Evolutionary conservation across 805 yeast genomes (phyloP).

Genomic region (Alloascoidea hylecoeti): DNA sequence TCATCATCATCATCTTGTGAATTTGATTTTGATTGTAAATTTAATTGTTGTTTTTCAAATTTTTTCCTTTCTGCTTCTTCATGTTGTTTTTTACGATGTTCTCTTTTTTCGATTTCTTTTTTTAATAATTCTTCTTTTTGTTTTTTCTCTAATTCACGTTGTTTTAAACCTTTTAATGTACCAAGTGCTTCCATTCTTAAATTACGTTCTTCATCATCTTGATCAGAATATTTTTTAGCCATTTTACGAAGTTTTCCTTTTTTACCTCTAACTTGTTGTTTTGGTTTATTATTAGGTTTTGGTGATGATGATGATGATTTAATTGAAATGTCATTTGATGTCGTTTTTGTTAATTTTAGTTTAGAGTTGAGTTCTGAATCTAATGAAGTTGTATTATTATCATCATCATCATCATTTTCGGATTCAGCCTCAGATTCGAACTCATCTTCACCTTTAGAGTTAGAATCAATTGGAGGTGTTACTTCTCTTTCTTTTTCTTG

Average conservation of each 20-base stretch:
- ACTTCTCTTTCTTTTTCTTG: not conserved
- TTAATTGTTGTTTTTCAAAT: constrained; percentile 25
- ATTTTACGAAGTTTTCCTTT: constrained; percentile 75
- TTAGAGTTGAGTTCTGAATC: constrained; percentile 8
- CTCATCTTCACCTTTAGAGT: constrained; percentile 4
- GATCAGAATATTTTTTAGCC: constrained; percentile 72
- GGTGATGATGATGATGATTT: not conserved
- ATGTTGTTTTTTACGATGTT: constrained; percentile 20
- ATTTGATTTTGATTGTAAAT: constrained; percentile 25
- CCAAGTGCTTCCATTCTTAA: constrained; percentile 75
- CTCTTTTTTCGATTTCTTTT: constrained; percentile 19
- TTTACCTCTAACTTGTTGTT: constrained; percentile 65
- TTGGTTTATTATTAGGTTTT: constrained; percentile 3
- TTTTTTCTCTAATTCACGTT: constrained; percentile 5
- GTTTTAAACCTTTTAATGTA: constrained; percentile 46
- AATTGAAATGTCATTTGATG: constrained; percentile 3
- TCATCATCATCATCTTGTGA: constrained; percentile 17
- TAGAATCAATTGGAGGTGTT: constrained; percentile 2
- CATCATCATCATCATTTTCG: constrained; percentile 8
- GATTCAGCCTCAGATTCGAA: constrained; percentile 7
- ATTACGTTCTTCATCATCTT: constrained; percentile 78
- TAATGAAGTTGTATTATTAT: constrained; percentile 5
- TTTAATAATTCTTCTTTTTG: constrained; percentile 5
- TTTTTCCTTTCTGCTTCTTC: constrained; percentile 19
- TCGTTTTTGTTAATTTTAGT: constrained; percentile 15